phyloP scores from a whole-genome alignment of 2,329 filamentous ascomycete species.

The Sporothrix euskadiensis region DNA sequence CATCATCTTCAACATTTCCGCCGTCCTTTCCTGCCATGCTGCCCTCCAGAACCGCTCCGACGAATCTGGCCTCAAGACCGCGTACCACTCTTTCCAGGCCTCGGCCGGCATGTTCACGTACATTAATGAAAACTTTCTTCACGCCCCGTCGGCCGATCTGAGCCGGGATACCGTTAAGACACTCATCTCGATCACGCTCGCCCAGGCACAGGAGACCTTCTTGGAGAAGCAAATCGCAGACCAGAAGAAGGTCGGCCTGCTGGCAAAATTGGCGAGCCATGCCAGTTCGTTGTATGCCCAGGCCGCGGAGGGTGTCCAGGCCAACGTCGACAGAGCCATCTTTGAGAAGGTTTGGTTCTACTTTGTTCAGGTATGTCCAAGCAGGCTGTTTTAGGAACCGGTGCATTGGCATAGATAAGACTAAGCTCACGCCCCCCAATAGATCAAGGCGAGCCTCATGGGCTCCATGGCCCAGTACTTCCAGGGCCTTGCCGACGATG shows the following conservation, averaged over 20 bases:
- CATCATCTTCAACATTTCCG: conserved; percentile 99
- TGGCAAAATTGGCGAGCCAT: conserved; percentile 92
- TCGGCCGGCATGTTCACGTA: conserved; percentile 99
- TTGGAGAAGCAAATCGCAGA: conserved; percentile 93
- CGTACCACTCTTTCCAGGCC: conserved; percentile 97
- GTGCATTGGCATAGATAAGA: too few species aligned
- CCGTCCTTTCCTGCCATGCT: conserved; percentile 93
- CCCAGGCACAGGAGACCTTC: conserved; percentile 96
- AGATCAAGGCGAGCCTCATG: conserved; percentile 80
- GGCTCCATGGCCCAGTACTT: conserved; percentile 88
- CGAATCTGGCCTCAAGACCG: conserved; percentile 89
- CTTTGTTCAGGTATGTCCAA: conserved; percentile 68
- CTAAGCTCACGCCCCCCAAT: conserved; percentile 8
- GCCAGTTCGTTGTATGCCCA: conserved; percentile 85
- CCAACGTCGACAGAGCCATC: conserved; percentile 85
- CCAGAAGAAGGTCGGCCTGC: conserved; percentile 84
- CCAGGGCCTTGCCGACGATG: conserved; percentile 87
- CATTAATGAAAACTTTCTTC: conserved; percentile 99
- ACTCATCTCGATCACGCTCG: conserved; percentile 87
- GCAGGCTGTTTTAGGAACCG: too few species aligned
- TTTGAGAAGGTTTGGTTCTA: conserved; percentile 94
- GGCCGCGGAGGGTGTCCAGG: conserved; percentile 84
- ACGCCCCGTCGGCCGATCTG: conserved; percentile 93
- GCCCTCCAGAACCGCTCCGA: conserved; percentile 89
- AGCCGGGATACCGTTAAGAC: conserved; percentile 96